Evolutionary conservation across 1,284 basidiomycete genomes (phyloP), one percentile per base, ranked within the genome.

Genomic region (Microbotryomycetes sp.): DNA sequence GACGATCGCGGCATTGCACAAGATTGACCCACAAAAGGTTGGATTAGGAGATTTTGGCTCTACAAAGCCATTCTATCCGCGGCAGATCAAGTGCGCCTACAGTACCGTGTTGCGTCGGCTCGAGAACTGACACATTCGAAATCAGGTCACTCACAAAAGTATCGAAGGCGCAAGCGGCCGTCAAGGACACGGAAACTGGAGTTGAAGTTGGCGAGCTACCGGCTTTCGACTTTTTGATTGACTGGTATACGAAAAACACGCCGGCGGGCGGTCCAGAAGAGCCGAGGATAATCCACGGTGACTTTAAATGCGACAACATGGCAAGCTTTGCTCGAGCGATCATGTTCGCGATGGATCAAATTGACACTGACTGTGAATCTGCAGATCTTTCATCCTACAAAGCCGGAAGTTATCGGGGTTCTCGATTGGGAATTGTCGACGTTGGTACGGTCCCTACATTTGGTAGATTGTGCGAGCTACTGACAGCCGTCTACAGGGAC

Each of bases 401-500:
- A 96, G 76, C 89, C 92, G 61, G 79, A 83, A 50, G 91, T 97
- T 2, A 92, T 97, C 70, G 93, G 90, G 2, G 91, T 97, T 48
- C 78, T 97, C 52, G 93, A 97, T 74, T 97, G 93, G 93, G 93
- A 97, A 73, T 78, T 97, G 45, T 93, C 89, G 71, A 97, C 94
- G 1, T 80, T 96, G 18, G 91, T 91, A n/a, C 7, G 89, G 86
- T 70, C 87, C 88, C 85, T 89, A 72, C 48, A 81, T 75, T 45
- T 45, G 15, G 27, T 51, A 16, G n/a, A 27, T 49, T n/a, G n/a
- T n/a, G 24, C 21, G 52, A 16, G 3, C 35, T 47, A 18, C 29
- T 31, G 35, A 7, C 29, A 4, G 26, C 15, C 11, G 27, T 31
- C 23, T 54, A 4, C 53, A 91, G 89, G 72, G 73, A 6, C 76